Evolutionary conservation across 169 alveolate genomes (phyloP).

Genomic region (Plasmodium sp.): DNA sequence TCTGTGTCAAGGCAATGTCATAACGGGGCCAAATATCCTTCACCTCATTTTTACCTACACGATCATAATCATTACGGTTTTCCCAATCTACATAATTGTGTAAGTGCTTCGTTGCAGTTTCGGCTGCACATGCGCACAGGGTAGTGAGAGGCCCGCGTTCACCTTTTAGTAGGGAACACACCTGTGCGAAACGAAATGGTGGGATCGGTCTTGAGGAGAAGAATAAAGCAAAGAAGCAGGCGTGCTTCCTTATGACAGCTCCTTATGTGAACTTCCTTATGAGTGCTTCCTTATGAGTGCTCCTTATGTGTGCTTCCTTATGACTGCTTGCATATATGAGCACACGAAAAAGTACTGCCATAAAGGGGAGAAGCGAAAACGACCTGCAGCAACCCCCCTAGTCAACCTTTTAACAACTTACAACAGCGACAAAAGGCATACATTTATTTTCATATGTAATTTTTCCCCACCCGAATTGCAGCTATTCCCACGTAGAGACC

Average conservation of each 20-base stretch:
- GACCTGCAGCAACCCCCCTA: neutral
- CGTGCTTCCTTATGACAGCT: neutral
- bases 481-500: slow-evolving; percentile 57
- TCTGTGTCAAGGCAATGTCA: slow-evolving; percentile 62
- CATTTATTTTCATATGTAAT: neutral
- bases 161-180: neutral
- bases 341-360: neutral
- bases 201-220: neutral
- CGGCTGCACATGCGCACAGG: neutral
- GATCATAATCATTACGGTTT: slow-evolving; percentile 58
- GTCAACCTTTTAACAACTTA: neutral
- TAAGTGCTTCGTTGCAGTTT: neutral
- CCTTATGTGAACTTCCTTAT: no score
- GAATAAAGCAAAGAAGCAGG: neutral
- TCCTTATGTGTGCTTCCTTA: no score
- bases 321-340: neutral
- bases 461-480: neutral
- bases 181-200: neutral
- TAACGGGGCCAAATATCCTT: slow-evolving; percentile 75
- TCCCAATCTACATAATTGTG: slow-evolving; percentile 64
- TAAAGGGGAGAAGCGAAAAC: neutral
- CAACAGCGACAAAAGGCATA: neutral
- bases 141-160: neutral
- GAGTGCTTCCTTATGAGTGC: neutral
- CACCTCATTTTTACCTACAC: slow-evolving; percentile 62